phyloP scores from a whole-genome alignment of 495 filamentous ascomycete species.

The Aspergillus bertholletiae region DNA sequence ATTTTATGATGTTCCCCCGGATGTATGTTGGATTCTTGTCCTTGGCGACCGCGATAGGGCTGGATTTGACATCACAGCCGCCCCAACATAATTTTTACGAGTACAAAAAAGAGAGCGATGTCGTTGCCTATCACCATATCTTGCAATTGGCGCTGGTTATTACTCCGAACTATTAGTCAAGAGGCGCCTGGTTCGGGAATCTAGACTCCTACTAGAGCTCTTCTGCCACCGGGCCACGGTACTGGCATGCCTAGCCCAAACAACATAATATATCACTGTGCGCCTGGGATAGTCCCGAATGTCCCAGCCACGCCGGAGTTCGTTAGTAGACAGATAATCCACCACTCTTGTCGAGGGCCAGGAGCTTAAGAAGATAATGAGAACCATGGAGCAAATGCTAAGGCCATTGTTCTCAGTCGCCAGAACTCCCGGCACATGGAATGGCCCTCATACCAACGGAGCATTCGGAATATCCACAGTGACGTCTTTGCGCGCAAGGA shows the following conservation, averaged over 20 bases:
- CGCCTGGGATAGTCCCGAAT: slow-evolving; percentile 28
- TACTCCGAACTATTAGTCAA: too few species aligned
- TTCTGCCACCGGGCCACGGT: slow-evolving; percentile 36
- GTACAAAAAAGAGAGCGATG: too few species aligned
- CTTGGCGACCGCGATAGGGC: too few species aligned
- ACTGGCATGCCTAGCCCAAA: slow-evolving; percentile 33
- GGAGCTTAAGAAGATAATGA: slow-evolving; percentile 37
- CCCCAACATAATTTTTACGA: too few species aligned
- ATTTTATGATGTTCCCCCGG: too few species aligned
- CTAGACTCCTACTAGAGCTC: too few species aligned
- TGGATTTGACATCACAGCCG: too few species aligned
- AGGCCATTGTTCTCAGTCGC: slow-evolving; percentile 25
- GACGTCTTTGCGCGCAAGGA: slow-evolving; percentile 33
- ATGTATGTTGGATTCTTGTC: too few species aligned
- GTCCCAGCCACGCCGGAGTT: slow-evolving; percentile 37
- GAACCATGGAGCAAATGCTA: slow-evolving; percentile 20
- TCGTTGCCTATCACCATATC: too few species aligned
- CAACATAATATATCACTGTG: slow-evolving; percentile 33
- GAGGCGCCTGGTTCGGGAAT: too few species aligned
- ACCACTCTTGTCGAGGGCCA: slow-evolving; percentile 29
- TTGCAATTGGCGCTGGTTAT: too few species aligned
- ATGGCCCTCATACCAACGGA: slow-evolving; percentile 21
- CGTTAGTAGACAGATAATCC: slow-evolving; percentile 25
- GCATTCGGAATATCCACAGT: slow-evolving; percentile 24
- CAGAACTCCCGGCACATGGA: slow-evolving; percentile 18